Base-by-base conservation (phyloP, 768 basidiomycete genomes). In the Macrolepiota dolichaula region DNA sequence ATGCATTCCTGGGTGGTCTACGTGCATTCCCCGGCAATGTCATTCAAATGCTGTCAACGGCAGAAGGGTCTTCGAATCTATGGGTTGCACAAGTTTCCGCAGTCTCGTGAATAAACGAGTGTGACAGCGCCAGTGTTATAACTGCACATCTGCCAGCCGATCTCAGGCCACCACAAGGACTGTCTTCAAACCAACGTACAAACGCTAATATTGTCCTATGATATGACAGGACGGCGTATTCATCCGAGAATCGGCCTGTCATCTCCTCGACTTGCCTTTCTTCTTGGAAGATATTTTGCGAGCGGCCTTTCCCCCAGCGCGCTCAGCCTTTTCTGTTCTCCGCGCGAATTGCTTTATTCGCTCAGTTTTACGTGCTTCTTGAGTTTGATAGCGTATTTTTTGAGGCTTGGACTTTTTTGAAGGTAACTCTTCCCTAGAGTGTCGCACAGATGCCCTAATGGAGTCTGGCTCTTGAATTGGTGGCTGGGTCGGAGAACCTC, bases 301-400 rank as follows among this genome's bases (percentile, higher is more conserved):
- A 49, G 49, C 17, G 5, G 60, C 51, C 51, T 62, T 66, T 38
- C 54, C 59, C 35, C 65, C 57, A 13, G 63, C 63, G 22, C 51
- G 57, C 15, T 55, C 60, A 35, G 53, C 64, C 68, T 62, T 67
- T 63, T 67, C 64, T 22, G 54, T 47, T 57, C 63, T 63, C 17
- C 59, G 64, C 35, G 53, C 51, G 19, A 57, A 55, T 55, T 69
- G 66, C 38, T 67, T 69, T 12, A 53, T 25, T n/a, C 57, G 59
- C 44, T 66, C 65, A 35, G 37, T 35, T 62, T 61, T 64, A 46
- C 53, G 61, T 36, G 50, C 60, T 38, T 27, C 57, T 60, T 65
- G 65, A 36, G 65, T 64, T 56, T 67, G 63, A 49, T 66, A 68
- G 55, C 57, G 62, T 51, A 64, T 61, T 57, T 66, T 65, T 57